Evolutionary conservation across 306 rosid genomes (phyloP).

Genomic region (Sicyos edulis): DNA sequence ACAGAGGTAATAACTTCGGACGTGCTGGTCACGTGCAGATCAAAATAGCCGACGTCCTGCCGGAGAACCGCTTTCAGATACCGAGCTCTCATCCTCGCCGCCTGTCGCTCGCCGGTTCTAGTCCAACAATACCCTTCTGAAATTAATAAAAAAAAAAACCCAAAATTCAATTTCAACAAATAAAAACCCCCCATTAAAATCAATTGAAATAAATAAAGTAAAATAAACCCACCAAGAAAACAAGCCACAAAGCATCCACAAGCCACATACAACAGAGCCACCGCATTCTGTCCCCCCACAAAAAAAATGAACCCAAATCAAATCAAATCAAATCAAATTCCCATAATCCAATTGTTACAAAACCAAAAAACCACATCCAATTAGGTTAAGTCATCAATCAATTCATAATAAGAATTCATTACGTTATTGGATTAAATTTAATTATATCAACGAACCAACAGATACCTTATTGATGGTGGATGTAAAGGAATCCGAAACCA

Average conservation of each 20-base stretch:
- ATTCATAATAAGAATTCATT: no score
- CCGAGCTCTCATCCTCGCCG: constrained; percentile 77
- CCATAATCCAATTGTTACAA: not conserved
- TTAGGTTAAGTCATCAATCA: no score
- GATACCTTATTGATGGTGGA: constrained; percentile 34
- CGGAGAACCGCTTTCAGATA: constrained; percentile 75
- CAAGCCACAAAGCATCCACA: constrained; percentile 54
- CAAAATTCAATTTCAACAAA: not conserved
- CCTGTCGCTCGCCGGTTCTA: constrained; percentile 89
- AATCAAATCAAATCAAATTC: not conserved
- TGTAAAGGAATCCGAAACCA: constrained; percentile 14
- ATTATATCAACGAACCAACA: no score
- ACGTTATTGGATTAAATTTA: no score
- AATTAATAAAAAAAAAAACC: not conserved
- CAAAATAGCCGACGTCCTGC: constrained; percentile 91
- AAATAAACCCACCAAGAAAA: constrained; percentile 63
- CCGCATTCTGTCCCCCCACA: constrained; percentile 59
- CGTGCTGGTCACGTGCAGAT: constrained; percentile 79
- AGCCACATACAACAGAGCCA: constrained; percentile 60
- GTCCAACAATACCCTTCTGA: constrained; percentile 96
- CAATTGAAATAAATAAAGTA: no score
- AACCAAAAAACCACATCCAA: not conserved
- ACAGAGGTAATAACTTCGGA: constrained; percentile 84
- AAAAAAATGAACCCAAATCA: not conserved
- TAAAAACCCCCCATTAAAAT: no score